Percentiles rank a stretch among this genome's conserved stretches.
Evolutionary conservation across 768 basidiomycete species (phyloP).

Genomic region (Holtermanniella nyarrowii): DNA sequence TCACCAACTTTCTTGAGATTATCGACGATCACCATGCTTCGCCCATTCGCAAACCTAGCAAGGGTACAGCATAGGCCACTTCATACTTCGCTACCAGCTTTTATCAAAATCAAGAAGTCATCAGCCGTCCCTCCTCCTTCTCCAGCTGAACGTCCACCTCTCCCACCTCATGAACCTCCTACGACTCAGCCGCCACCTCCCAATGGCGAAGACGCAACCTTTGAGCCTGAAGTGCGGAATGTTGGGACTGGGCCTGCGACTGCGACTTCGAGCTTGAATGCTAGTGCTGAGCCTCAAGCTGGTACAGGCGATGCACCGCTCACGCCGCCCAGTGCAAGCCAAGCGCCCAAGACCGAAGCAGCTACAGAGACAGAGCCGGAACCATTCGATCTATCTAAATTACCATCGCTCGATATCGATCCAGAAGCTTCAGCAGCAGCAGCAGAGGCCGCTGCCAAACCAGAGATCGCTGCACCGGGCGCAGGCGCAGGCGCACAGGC

Average conservation of each 20-base stretch:
- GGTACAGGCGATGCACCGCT: conserved; percentile 6
- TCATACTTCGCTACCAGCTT: background rate
- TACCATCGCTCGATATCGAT: conserved; percentile 40
- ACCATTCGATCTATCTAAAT: conserved; percentile 19
- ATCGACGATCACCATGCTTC: background rate
- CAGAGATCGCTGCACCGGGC: too few species aligned
- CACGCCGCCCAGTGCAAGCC: background rate
- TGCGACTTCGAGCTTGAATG: background rate
- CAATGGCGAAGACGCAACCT: conserved; percentile 6
- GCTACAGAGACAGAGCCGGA: background rate
- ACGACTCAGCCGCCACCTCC: conserved; percentile 11
- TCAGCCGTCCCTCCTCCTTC: conserved; percentile 11
- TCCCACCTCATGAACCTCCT: conserved; percentile 14
- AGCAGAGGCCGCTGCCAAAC: conserved; percentile 5
- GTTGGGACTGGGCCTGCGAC: background rate
- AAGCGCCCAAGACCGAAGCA: background rate
- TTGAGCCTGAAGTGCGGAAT: background rate
- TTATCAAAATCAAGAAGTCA: background rate
- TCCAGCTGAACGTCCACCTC: conserved; percentile 32
- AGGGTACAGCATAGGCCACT: background rate
- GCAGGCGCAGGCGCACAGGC: conserved; percentile 1
- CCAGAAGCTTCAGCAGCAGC: conserved; percentile 19
- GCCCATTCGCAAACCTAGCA: background rate
- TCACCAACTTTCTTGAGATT: background rate
- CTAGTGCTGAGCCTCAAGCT: conserved; percentile 5